phyloP scores from a whole-genome alignment of 208 protist species.

The Acanthamoeba royreba region DNA sequence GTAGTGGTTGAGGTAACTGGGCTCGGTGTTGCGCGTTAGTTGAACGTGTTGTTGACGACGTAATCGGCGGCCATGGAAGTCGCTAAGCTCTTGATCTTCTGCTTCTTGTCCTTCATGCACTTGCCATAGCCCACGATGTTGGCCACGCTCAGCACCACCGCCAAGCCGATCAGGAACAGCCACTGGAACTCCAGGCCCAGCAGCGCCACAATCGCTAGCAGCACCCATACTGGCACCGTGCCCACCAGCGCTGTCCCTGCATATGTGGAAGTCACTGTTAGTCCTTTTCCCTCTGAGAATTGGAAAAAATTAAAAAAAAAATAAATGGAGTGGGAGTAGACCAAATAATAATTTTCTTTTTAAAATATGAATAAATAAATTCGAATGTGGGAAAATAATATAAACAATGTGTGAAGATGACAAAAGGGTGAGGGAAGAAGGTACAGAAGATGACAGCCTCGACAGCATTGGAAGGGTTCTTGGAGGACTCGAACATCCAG shows the following conservation, averaged over 20 bases:
- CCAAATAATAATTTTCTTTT: neutral
- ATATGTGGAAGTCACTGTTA: neutral
- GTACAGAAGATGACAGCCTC: conserved; percentile 48
- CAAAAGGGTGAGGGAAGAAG: no score
- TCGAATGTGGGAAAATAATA: neutral
- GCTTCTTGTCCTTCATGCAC: conserved; percentile 66
- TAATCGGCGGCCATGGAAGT: conserved; percentile 40
- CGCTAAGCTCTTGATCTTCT: conserved; percentile 14
- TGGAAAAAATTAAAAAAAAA: neutral
- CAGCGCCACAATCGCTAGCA: conserved; percentile 2
- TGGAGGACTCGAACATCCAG: conserved; percentile 92
- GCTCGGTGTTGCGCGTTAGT: no score
- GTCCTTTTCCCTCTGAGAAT: neutral
- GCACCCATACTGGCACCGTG: neutral
- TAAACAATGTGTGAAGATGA: no score
- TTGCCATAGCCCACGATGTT: conserved; percentile 77
- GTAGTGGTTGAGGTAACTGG: no score
- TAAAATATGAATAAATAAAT: no score
- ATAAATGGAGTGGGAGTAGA: neutral
- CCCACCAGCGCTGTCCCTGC: conserved; percentile 8
- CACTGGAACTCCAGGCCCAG: conserved; percentile 52
- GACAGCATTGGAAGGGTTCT: conserved; percentile 16
- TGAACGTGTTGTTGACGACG: conserved; percentile 35
- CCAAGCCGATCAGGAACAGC: conserved; percentile 60
- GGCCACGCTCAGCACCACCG: conserved; percentile 49